phyloP scores from a whole-genome alignment of 805 yeast species.

The Starmerella vaccinii region DNA sequence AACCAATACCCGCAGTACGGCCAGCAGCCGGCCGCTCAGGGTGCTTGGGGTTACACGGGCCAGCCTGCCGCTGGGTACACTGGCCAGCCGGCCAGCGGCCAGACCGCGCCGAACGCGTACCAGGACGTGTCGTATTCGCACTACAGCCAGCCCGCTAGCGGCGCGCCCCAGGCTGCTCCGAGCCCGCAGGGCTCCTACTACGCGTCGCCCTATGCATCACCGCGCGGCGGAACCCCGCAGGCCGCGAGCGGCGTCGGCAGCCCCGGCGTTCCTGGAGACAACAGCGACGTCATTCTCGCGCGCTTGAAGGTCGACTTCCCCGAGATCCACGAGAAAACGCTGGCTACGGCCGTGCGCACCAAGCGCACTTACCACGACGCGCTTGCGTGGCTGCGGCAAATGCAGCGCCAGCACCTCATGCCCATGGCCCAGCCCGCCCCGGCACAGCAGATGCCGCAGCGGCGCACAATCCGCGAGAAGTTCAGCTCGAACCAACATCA shows the following conservation, averaged over 20 bases:
- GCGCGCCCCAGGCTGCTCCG: background rate
- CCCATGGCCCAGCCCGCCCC: slow-evolving; percentile 14
- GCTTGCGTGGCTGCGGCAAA: slow-evolving; percentile 29
- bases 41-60: slow-evolving; percentile 6
- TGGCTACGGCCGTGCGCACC: slow-evolving; percentile 27
- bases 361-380: slow-evolving; percentile 31
- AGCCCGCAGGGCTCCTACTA: slow-evolving; percentile 3
- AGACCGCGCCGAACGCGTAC: slow-evolving; percentile 1
- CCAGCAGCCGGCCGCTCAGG: slow-evolving; percentile 13
- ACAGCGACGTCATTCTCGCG: slow-evolving; percentile 12
- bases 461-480: slow-evolving; percentile 33
- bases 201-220: slow-evolving; percentile 5
- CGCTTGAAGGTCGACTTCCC: slow-evolving; percentile 22
- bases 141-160: slow-evolving; percentile 11
- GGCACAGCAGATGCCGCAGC: slow-evolving; percentile 24
- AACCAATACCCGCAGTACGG: slow-evolving; percentile 6
- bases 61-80: slow-evolving; percentile 6
- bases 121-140: slow-evolving; percentile 9
- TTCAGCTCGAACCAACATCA: slow-evolving; percentile 21
- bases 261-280: background rate
- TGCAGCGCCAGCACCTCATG: slow-evolving; percentile 28
- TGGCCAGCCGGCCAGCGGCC: slow-evolving; percentile 12
- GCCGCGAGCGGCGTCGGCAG: background rate
- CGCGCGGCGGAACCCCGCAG: slow-evolving; percentile 3
- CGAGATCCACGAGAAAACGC: slow-evolving; percentile 22